Base-by-base conservation (phyloP, 441 rosid species). In the Biscutella auriculata region DNA sequence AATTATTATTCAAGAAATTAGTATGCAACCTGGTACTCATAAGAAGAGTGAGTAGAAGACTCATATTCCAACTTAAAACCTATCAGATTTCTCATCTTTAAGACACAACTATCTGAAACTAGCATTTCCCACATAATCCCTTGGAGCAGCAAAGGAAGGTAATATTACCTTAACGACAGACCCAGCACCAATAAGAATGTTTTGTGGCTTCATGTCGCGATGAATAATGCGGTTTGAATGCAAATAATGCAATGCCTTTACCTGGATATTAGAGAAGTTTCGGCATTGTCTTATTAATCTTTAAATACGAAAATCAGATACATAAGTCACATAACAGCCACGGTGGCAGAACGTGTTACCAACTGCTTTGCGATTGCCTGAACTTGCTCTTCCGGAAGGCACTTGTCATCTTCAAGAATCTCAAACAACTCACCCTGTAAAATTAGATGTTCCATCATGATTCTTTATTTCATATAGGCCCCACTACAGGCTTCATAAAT, bases 161-260 rank as follows among this genome's bases (percentile, higher is more conserved):
- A 62, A 19, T 23, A 34, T 66, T 65, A 92, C 99, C 99, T 93
- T 93, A 45, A 93, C 95, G 37, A 93, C 72, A 55, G 97, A 83
- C 11, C 95, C 95, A 60, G 97, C 85, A 66, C 99, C 94, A 49
- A 93, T 87, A 58, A 89, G 88, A 69, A 93, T 93, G 79, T 93
- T 93, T 47, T 93, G 99, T 11, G 99, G 99, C 77, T 93, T 93
- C 99, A 93, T 87, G 67, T 93, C 99, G 43, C 97, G 90, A 69
- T 93, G 99, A 49, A 93, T 93, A 62, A 93, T 93, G 60, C 99
- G 96, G 59, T 93, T 93, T 16, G 99, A 87, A 71, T 93, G 99
- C 81, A 93, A 66, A 69, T 93, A 93, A 72, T 93, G 90, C 74
- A 93, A 57, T 5, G 99, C 99, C 71, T 79, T 81, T 66, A 93